A percentile compares a stretch with the other conserved stretches of the same genome.
These are phyloP conservation scores for Ganoderma lucidum DNA, from an alignment of 1,284 basidiomycete species.

Conservation along the genomic window DNA sequence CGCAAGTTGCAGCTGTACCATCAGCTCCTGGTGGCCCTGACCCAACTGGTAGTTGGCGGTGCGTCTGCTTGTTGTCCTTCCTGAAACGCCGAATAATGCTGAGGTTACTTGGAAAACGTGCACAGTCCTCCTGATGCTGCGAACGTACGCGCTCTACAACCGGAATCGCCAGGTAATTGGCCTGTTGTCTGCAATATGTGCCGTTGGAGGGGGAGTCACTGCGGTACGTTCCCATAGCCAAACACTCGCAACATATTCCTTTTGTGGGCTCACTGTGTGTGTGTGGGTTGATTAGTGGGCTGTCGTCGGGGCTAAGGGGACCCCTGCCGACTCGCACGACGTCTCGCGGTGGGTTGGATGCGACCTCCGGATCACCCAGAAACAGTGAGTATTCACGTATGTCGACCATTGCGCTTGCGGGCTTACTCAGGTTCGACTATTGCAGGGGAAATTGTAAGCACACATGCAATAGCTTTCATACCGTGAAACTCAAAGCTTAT, in stretches of 20 bases:
- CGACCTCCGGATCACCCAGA: conserved; percentile 2
- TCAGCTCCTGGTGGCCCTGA: conserved; percentile 5
- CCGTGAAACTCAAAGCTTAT: not conserved
- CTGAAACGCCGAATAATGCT: not conserved
- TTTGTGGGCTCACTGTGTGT: not conserved
- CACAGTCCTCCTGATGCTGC: conserved; percentile 13
- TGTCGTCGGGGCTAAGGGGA: not conserved
- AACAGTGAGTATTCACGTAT: not conserved
- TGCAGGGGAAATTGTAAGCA: conserved; percentile 11
- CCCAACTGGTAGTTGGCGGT: conserved; percentile 12
- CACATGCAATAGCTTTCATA: not conserved
- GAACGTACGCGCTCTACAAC: conserved; percentile 21
- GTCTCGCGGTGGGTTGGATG: conserved; percentile 3
- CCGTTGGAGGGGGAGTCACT: not conserved
- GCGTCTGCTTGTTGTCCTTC: not conserved
- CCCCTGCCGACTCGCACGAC: not conserved
- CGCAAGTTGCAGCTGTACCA: conserved; percentile 19
- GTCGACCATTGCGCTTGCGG: not conserved
- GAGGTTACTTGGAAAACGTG: not conserved
- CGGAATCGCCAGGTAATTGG: conserved; percentile 8
- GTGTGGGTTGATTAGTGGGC: not conserved
- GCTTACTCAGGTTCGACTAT: not conserved
- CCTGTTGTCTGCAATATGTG: not conserved
- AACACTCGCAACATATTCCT: not conserved
- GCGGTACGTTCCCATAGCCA: conserved; percentile 3